Base-by-base conservation (phyloP, 129 eudicot species). In the Oenanthe sinensis region DNA sequence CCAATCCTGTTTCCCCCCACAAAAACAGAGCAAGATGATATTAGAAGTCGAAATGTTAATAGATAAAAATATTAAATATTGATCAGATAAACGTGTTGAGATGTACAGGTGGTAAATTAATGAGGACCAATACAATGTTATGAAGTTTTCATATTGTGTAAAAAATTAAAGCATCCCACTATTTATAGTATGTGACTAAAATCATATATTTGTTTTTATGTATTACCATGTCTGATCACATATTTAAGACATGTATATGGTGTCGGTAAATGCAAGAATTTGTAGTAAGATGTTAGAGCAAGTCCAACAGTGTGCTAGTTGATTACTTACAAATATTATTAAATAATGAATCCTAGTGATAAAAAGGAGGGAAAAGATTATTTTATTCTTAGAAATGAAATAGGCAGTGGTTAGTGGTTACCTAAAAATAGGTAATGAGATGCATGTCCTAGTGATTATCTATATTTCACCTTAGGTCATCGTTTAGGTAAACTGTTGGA, bases 1-100 rank as follows among this genome's bases (percentile, higher is more conserved):
- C 98, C 98, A 91, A 76, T 93, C 98, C 98, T 93, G 91, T 54
- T 82, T 79, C 6, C 3, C 8, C 16, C 6, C 2, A 12, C 20
- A 43, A 45, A 5, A 46, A 46, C 28, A 19, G 13, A 72, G 50
- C 20, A 72, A 60, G 45, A 40, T 36, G 12, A 39, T 39, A 22
- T 40, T 40, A 36, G 20, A 40, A 72, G 76, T 19, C 19, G 16
- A 19, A 70, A 70, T 4, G 10, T 17, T 28, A 63, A 63, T 63
- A 26, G 17, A 10, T 63, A 2, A 62, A 24, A 24, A 1, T 54
- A 19, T 54, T 19, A 54, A 54, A 6, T 54, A 19, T 54, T 54
- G 6, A 54, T 3, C 7, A 63, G 19, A 63, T 63, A 58, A 6
- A 58, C 12, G 39, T 63, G 70, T 63, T 11, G 19, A 24, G 69